Evolutionary conservation across 2,329 filamentous ascomycete species (phyloP).

Genomic region (Colletotrichum agaves): DNA sequence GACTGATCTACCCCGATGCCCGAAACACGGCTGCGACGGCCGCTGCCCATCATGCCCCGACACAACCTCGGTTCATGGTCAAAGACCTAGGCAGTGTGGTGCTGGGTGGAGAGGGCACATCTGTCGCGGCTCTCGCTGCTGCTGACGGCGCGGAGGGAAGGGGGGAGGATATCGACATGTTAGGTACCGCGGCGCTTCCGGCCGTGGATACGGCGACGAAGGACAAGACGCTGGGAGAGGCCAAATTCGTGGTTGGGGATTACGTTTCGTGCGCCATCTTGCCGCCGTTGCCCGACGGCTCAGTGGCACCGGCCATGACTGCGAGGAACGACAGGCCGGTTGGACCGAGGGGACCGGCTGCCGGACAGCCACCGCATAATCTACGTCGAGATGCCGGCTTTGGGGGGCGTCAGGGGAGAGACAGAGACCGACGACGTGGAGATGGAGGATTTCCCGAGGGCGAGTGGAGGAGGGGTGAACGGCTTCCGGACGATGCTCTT

Average conservation of each 20-base stretch:
- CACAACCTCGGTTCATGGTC: slow-evolving; percentile 70
- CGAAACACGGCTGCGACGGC: slow-evolving; percentile 42
- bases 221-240: slow-evolving; percentile 79
- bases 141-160: slow-evolving; percentile 48
- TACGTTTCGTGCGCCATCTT: slow-evolving; percentile 86
- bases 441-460: slow-evolving; percentile 57
- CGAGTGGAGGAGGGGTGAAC: slow-evolving; percentile 75
- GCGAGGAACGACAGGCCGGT: slow-evolving; percentile 56
- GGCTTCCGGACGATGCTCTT: slow-evolving; percentile 62
- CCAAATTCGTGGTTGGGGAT: slow-evolving; percentile 88
- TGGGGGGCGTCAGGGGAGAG: slow-evolving; percentile 48
- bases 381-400: slow-evolving; percentile 34
- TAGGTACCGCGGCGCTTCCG: slow-evolving; percentile 11
- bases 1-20: slow-evolving; percentile 85
- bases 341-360: slow-evolving; percentile 42
- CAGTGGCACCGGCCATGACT: slow-evolving; percentile 72
- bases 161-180: slow-evolving; percentile 40
- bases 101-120: slow-evolving; percentile 62
- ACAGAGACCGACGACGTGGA: slow-evolving; percentile 49
- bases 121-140: slow-evolving; percentile 55
- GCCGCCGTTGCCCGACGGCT: slow-evolving; percentile 78
- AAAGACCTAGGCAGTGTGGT: slow-evolving; percentile 88
- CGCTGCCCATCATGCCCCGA: slow-evolving; percentile 51
- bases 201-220: slow-evolving; percentile 9
- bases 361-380: slow-evolving; percentile 9